phyloP scores from a whole-genome alignment of 2,329 filamentous ascomycete species.

The Dendryphion nanum region DNA sequence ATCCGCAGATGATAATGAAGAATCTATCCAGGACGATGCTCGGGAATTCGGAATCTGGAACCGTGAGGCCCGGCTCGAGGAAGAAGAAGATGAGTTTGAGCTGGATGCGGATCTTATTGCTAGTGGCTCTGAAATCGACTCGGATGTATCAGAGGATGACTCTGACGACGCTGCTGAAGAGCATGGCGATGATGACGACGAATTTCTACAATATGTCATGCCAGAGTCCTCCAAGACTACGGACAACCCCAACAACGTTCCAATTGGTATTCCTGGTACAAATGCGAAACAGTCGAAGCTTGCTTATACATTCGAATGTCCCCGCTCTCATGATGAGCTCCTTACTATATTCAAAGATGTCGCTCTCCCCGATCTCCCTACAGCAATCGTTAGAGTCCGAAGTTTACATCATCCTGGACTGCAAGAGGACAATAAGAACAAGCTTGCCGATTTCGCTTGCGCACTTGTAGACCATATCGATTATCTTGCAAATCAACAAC shows the following conservation, averaged over 20 bases:
- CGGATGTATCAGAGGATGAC: slow-evolving; percentile 31
- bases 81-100: slow-evolving; percentile 93
- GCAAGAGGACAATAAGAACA: slow-evolving; percentile 78
- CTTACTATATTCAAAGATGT: slow-evolving; percentile 63
- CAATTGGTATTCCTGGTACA: slow-evolving; percentile 41
- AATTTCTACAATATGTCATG: slow-evolving; percentile 48
- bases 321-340: slow-evolving; percentile 73
- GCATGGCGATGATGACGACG: slow-evolving; percentile 46
- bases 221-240: slow-evolving; percentile 21
- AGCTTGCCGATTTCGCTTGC: slow-evolving; percentile 67
- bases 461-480: slow-evolving; percentile 66
- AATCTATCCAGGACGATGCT: slow-evolving; percentile 52
- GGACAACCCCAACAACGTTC: slow-evolving; percentile 23
- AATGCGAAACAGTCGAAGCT: slow-evolving; percentile 52
- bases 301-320: slow-evolving; percentile 84
- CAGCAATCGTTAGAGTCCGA: slow-evolving; percentile 83
- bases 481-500: slow-evolving; percentile 53
- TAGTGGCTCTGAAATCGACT: slow-evolving; percentile 63
- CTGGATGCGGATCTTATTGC: slow-evolving; percentile 88
- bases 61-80: slow-evolving; percentile 63
- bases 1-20: slow-evolving; percentile 38
- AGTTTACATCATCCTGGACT: slow-evolving; percentile 90
- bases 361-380: slow-evolving; percentile 65
- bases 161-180: slow-evolving; percentile 22
- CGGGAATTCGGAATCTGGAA: slow-evolving; percentile 63